Evolutionary conservation across 768 basidiomycete species (phyloP), one percentile per base, ranked within the genome.

Genomic region (Suillus sp.): DNA sequence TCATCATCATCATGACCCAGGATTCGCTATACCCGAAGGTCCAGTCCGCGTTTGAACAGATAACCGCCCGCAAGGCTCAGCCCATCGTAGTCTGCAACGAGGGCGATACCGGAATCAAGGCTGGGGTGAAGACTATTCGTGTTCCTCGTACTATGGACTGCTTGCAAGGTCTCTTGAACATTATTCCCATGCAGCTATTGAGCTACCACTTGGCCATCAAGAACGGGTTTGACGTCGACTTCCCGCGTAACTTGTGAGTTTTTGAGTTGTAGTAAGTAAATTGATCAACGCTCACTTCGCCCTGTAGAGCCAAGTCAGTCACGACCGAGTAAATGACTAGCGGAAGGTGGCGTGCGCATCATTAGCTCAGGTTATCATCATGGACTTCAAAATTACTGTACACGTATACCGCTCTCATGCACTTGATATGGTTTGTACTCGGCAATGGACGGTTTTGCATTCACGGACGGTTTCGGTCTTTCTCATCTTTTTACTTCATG

Each of bases 1-100:
- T 99, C 69, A 99, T 99, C 81, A 94, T 99, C 79, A 88, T 99
- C 80, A 99, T 99, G 97, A 99, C 97, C 34, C 91, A 93, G 68
- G 97, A 99, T 78, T 97, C 95, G 50, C 81, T 99, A 30, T 99
- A 99, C 79, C 95, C 96, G 72, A 99, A 99, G 83, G 96, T 98
- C 51, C 95, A 98, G 72, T 92, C 90, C 9, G 97, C 97, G 43
- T 93, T 97, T 69, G 80, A 95, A 32, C 97, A 99, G 79, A 96
- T 99, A 77, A 96, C 95, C 4, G 96, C 97, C 51, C 91, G 97
- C 76, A 96, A 96, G 78, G 97, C 96, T 57, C 90, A 93, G 66
- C 93, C 92, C 60, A 92, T 99, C 76, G 90, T 99, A 66, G 84
- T 99, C 67, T 97, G 96, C 80, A 95, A 97, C 74, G 95, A 97